Percentiles rank a stretch among this genome's conserved stretches.
Conservation (phyloP, 2,329 filamentous ascomycete species). For the Pyrenophora graminea region DNA sequence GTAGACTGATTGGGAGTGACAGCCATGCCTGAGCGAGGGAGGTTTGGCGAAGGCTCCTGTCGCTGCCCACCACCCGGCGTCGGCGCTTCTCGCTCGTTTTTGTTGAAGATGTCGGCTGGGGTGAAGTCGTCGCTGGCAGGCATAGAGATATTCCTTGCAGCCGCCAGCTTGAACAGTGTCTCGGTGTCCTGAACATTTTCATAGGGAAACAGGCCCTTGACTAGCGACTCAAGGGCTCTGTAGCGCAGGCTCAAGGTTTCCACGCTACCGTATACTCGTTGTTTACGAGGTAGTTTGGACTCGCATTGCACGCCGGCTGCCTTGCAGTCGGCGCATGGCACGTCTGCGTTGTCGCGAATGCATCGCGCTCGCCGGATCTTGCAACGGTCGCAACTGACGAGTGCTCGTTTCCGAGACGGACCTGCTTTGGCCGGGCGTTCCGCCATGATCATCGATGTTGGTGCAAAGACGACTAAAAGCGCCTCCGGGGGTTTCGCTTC, state of each 20-base stretch:
- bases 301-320: slow-evolving; percentile 48
- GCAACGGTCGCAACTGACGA: slow-evolving; percentile 39
- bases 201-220: slow-evolving; percentile 50
- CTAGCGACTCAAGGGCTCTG: slow-evolving; percentile 49
- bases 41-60: slow-evolving; percentile 1
- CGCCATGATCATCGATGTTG: slow-evolving; percentile 11
- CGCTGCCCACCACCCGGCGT: slow-evolving; percentile 7
- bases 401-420: slow-evolving; percentile 33
- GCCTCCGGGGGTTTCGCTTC: neutral
- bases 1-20: neutral
- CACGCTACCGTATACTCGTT: slow-evolving; percentile 52
- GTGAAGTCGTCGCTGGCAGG: slow-evolving; percentile 37
- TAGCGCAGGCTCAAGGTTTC: slow-evolving; percentile 53
- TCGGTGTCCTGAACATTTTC: slow-evolving; percentile 47
- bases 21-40: neutral
- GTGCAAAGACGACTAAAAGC: neutral
- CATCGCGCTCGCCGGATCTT: slow-evolving; percentile 36
- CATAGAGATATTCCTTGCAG: slow-evolving; percentile 46
- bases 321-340: slow-evolving; percentile 48
- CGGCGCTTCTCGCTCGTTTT: slow-evolving; percentile 4
- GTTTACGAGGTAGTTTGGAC: slow-evolving; percentile 51
- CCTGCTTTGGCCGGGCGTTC: slow-evolving; percentile 24
- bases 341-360: slow-evolving; percentile 33
- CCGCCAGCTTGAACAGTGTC: slow-evolving; percentile 48
- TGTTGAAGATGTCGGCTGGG: slow-evolving; percentile 33